Evolutionary conservation across 805 yeast species (phyloP), one percentile per base, ranked within the genome.

Genomic region (Zygosaccharomyces bisporus): DNA sequence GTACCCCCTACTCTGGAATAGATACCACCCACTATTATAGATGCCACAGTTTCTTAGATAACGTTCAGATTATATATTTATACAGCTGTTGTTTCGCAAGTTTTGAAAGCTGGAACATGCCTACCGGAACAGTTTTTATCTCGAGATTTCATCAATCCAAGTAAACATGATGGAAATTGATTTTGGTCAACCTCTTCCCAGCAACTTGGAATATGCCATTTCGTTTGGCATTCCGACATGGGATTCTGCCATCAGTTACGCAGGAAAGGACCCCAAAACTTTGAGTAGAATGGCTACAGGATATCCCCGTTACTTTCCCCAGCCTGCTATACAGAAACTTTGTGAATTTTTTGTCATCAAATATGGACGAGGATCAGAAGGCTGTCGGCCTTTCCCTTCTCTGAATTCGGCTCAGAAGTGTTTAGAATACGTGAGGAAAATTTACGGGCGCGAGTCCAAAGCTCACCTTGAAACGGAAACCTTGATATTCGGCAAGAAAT

Each of bases 181-280:
- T 7, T 52, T 52, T 32, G 55, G 55, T 4, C 50, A 47, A 29
- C 53, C 53, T 5, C 49, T 52, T 14, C 55, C 55, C 10, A 29
- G 45, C 9, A 33, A 41, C 36, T 39, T 52, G 9, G 52, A 52
- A 8, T 96, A 90, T 64, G 96, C 96, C 0, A 95, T 90, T 2
- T 85, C 95, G 3, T 95, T 89, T 42, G 83, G 95, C 0, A 73
- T 89, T 21, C 96, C 97, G 4, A 83, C 95, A 0, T 90, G 96
- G 96, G 83, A 79, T 42, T 87, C 95, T 34, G 86, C 84, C 3
- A 84, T 90, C 2, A 95, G 87, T 5, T 89, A 90, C 56, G 96
- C 86, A 59, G 91, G 85, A 63, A 95, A 95, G 14, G 79, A 84
- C 55, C 81, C 76, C 14, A 81, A 90, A 84, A 89, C 89, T 4